phyloP scores from a whole-genome alignment of 352 stramenopile species.

The Pythium brachiatum region DNA sequence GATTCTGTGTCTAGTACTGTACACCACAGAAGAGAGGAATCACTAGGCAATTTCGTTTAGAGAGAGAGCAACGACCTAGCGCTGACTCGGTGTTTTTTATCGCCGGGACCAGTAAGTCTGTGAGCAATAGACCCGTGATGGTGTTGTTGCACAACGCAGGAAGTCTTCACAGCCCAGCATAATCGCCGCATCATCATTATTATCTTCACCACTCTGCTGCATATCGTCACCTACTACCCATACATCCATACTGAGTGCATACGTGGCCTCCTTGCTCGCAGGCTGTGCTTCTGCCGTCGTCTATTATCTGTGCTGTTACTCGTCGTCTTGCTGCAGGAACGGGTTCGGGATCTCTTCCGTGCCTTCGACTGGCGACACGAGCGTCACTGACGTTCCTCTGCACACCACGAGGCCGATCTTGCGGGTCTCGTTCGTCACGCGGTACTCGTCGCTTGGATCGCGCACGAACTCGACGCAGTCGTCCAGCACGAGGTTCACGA shows the following conservation, averaged over 20 bases:
- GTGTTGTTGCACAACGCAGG: too few relatives aligned
- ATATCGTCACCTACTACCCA: not conserved
- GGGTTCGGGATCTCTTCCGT: constrained; percentile 92
- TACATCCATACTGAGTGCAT: not conserved
- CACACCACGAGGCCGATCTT: constrained; percentile 94
- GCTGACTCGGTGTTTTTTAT: too few relatives aligned
- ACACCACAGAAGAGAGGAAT: too few relatives aligned
- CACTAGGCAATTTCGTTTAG: too few relatives aligned
- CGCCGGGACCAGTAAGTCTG: too few relatives aligned
- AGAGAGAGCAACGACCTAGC: too few relatives aligned
- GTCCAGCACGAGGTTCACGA: constrained; percentile 97
- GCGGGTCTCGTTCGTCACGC: constrained; percentile 88
- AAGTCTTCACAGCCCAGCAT: not conserved
- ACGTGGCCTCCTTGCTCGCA: not conserved
- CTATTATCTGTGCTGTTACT: not conserved
- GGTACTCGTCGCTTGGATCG: constrained; percentile 89
- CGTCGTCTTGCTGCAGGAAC: constrained; percentile 86
- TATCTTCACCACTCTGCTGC: not conserved
- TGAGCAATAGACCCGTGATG: too few relatives aligned
- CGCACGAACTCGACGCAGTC: constrained; percentile 95
- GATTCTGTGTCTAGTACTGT: too few relatives aligned
- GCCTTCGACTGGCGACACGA: constrained; percentile 90
- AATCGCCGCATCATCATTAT: not conserved
- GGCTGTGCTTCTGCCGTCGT: not conserved
- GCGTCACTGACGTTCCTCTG: constrained; percentile 89